Evolutionary conservation across 495 filamentous ascomycete genomes (phyloP).

Genomic region (Trichoderma virens): DNA sequence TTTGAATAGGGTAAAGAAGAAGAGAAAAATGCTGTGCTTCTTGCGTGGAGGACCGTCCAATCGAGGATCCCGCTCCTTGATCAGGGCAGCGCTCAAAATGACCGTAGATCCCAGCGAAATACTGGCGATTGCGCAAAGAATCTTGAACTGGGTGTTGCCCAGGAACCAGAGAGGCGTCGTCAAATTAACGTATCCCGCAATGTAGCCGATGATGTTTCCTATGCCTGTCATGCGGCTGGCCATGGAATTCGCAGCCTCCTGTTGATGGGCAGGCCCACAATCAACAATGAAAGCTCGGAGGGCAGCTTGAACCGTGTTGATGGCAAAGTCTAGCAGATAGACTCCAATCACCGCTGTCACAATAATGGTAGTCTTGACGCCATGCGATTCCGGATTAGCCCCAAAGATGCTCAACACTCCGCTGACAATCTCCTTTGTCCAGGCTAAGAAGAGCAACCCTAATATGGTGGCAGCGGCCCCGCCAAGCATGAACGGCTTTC

Average conservation of each 20-base stretch:
- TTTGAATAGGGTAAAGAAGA: slow-evolving; percentile 70
- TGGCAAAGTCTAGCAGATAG: slow-evolving; percentile 81
- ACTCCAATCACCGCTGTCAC: slow-evolving; percentile 71
- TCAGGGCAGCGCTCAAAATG: slow-evolving; percentile 51
- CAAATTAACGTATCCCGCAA: slow-evolving; percentile 73
- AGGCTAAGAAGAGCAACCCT: slow-evolving; percentile 68
- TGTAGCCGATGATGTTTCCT: slow-evolving; percentile 79
- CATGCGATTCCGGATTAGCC: slow-evolving; percentile 50
- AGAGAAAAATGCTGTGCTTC: slow-evolving; percentile 58
- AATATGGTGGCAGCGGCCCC: slow-evolving; percentile 66
- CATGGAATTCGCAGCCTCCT: slow-evolving; percentile 83
- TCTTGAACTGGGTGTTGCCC: slow-evolving; percentile 81
- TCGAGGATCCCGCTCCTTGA: slow-evolving; percentile 72
- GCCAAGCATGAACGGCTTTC: slow-evolving; percentile 80
- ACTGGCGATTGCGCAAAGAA: slow-evolving; percentile 74
- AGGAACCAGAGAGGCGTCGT: slow-evolving; percentile 64
- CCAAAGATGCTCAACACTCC: slow-evolving; percentile 67
- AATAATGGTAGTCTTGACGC: slow-evolving; percentile 54
- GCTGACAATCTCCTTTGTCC: slow-evolving; percentile 70
- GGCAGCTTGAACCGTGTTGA: slow-evolving; percentile 89
- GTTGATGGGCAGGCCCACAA: slow-evolving; percentile 80
- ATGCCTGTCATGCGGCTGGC: slow-evolving; percentile 71
- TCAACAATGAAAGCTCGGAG: slow-evolving; percentile 89
- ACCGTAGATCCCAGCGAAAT: slow-evolving; percentile 61
- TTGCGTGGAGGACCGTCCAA: slow-evolving; percentile 54